Conservation (phyloP, 371 early-diverging fungal genomes). For the Rhizopus stolonifer region DNA sequence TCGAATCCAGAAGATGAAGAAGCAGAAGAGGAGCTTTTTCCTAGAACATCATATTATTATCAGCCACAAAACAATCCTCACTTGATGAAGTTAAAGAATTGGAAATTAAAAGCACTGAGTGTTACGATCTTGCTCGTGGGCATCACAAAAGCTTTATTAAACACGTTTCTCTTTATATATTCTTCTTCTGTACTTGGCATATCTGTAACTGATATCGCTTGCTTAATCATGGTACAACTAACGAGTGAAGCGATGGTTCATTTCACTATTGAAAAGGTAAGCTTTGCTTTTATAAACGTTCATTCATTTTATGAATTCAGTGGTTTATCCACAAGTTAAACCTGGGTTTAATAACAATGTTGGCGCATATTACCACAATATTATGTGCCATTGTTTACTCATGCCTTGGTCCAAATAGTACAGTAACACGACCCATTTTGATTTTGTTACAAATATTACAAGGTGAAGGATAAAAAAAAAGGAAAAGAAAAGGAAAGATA, state of each 20-base stretch:
- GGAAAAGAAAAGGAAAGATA: no score
- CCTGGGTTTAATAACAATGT: slow-evolving; percentile 22
- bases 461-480: slow-evolving; percentile 10
- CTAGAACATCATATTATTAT: slow-evolving; percentile 7
- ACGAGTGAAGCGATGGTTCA: slow-evolving; percentile 20
- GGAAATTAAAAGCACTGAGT: slow-evolving; percentile 22
- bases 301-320: background rate
- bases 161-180: slow-evolving; percentile 34
- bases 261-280: slow-evolving; percentile 30
- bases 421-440: slow-evolving; percentile 9
- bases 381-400: slow-evolving; percentile 30
- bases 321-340: slow-evolving; percentile 34
- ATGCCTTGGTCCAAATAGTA: slow-evolving; percentile 17
- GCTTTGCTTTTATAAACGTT: background rate
- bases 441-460: slow-evolving; percentile 22
- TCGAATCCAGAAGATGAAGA: slow-evolving; percentile 4
- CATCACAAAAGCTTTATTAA: slow-evolving; percentile 21
- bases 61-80: background rate
- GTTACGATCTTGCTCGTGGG: slow-evolving; percentile 28
- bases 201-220: slow-evolving; percentile 22
- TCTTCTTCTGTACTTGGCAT: slow-evolving; percentile 23
- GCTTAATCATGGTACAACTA: slow-evolving; percentile 19
- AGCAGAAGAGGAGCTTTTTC: slow-evolving; percentile 4
- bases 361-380: slow-evolving; percentile 28
- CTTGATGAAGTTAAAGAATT: slow-evolving; percentile 11